Percentiles rank a stretch among this genome's conserved stretches.
Evolutionary conservation across 2,329 filamentous ascomycete species (phyloP).

Genomic region (Laburnicola sp.): DNA sequence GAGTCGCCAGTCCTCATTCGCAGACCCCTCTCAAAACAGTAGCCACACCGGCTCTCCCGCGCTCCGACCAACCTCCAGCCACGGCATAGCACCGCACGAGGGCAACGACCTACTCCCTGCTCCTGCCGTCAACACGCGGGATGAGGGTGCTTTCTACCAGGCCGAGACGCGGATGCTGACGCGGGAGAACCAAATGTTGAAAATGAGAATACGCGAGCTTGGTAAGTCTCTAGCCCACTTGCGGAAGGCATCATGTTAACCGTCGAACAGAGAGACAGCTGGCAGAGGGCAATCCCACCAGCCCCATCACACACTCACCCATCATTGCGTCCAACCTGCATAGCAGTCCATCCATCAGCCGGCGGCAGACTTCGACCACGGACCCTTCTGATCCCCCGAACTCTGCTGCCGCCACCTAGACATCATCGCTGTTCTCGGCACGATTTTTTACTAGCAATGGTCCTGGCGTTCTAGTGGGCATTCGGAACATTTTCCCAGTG

Average conservation of each 20-base stretch:
- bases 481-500: not conserved
- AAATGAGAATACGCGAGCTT: slow-evolving; percentile 71
- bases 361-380: slow-evolving; percentile 5
- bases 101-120: slow-evolving; percentile 67
- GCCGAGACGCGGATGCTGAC: slow-evolving; percentile 78
- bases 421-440: not conserved
- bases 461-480: not conserved
- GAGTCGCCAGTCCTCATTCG: slow-evolving; percentile 51
- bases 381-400: not conserved
- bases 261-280: slow-evolving; percentile 40
- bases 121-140: slow-evolving; percentile 50
- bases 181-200: slow-evolving; percentile 81
- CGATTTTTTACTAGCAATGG: not conserved
- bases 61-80: slow-evolving; percentile 57
- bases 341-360: slow-evolving; percentile 25
- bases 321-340: slow-evolving; percentile 31
- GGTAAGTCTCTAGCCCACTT: slow-evolving; percentile 50
- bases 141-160: slow-evolving; percentile 79
- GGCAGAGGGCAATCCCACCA: slow-evolving; percentile 36
- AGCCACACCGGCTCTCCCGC: slow-evolving; percentile 50
- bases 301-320: slow-evolving; percentile 37
- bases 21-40: slow-evolving; percentile 41
- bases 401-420: not conserved
- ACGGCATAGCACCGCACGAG: slow-evolving; percentile 30
- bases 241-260: slow-evolving; percentile 5